phyloP scores from a whole-genome alignment of 1,284 basidiomycete species.

The Trametes hirsuta region DNA sequence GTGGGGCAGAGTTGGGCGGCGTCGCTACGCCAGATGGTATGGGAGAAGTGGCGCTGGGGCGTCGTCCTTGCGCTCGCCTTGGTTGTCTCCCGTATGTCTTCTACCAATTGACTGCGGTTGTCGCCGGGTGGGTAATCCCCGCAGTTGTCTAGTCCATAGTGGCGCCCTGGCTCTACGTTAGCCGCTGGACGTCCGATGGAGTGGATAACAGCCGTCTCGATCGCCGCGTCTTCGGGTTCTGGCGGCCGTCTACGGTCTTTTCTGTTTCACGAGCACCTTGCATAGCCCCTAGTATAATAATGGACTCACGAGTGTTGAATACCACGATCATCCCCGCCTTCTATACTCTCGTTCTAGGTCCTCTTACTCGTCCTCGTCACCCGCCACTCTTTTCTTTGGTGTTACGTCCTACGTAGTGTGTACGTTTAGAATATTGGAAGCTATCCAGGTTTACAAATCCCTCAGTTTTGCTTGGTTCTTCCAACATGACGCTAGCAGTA shows the following conservation, averaged over 20 bases:
- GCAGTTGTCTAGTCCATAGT: neutral
- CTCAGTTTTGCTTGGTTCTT: no score
- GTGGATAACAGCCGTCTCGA: neutral
- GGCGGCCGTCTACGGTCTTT: neutral
- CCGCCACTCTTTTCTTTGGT: slow-evolving; percentile 2
- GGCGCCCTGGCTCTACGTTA: neutral
- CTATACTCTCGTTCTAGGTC: neutral
- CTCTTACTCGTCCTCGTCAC: neutral
- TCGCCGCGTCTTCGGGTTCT: neutral
- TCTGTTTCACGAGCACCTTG: neutral
- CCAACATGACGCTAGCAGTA: no score
- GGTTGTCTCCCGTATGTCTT: slow-evolving; percentile 67
- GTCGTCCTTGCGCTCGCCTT: slow-evolving; percentile 75
- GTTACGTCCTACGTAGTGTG: neutral
- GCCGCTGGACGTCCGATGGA: neutral
- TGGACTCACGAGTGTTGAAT: slow-evolving; percentile 6
- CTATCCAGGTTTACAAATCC: neutral
- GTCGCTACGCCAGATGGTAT: slow-evolving; percentile 67
- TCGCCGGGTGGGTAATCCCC: neutral
- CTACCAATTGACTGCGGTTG: slow-evolving; percentile 23
- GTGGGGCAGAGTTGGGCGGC: slow-evolving; percentile 46
- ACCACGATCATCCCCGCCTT: neutral
- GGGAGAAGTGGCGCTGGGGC: slow-evolving; percentile 86
- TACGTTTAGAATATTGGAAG: slow-evolving; percentile 2
- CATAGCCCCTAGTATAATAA: neutral